Conservation (phyloP, 331 rosid species). For the Rhamnella rubrinervis region DNA sequence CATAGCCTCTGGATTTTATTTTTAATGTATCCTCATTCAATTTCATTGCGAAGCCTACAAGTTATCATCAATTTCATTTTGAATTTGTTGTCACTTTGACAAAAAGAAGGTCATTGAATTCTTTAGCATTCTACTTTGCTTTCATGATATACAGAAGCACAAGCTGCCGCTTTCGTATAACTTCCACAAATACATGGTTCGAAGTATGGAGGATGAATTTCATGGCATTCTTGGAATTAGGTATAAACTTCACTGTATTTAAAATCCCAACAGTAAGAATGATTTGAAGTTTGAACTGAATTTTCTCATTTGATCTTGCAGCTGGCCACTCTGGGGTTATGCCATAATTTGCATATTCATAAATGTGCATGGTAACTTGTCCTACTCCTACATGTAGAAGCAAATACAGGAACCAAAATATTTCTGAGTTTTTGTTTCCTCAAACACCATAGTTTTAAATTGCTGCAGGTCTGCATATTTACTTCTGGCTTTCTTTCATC, state of each 20-base stretch:
- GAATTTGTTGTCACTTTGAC: neutral
- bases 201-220: constrained; percentile 99
- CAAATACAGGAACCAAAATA: neutral
- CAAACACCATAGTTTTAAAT: constrained; percentile 13
- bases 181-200: constrained; percentile 81
- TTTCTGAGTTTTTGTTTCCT: constrained; percentile 21
- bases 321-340: constrained; percentile 93
- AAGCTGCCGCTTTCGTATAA: constrained; percentile 74
- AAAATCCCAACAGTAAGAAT: too few relatives aligned
- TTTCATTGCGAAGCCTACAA: constrained; percentile 7
- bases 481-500: constrained; percentile 97
- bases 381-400: constrained; percentile 12
- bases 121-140: neutral
- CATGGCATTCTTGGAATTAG: constrained; percentile 93
- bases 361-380: constrained; percentile 73
- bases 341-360: constrained; percentile 84
- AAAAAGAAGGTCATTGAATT: constrained; percentile 4
- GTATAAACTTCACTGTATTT: constrained; percentile 39
- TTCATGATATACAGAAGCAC: constrained; percentile 62
- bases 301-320: constrained; percentile 35
- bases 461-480: constrained; percentile 74
- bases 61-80: neutral
- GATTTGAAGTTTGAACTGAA: neutral
- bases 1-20: neutral
- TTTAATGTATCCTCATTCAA: neutral